phyloP scores from a whole-genome alignment of 225 moss, liverwort and hornwort species.

The Sphagnum tenellum region DNA sequence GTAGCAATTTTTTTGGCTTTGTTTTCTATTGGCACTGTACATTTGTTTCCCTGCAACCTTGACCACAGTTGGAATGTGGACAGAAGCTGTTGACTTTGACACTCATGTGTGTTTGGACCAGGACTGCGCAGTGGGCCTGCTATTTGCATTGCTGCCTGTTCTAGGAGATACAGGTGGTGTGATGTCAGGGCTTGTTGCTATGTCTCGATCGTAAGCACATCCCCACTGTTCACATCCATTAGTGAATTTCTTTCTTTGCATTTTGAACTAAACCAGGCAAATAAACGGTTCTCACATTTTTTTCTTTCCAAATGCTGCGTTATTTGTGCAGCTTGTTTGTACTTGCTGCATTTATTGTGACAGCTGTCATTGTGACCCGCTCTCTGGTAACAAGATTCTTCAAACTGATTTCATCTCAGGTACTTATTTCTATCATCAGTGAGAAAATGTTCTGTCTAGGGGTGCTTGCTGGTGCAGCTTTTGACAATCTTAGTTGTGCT shows the following conservation, averaged over 20 bases:
- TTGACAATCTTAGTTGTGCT: too few relatives aligned
- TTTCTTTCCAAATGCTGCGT: not conserved
- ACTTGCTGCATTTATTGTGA: constrained; percentile 58
- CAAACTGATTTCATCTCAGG: constrained; percentile 75
- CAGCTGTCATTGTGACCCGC: constrained; percentile 56
- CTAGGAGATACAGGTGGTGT: constrained; percentile 84
- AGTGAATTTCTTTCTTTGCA: not conserved
- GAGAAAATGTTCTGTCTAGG: too few relatives aligned
- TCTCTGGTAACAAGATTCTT: constrained; percentile 77
- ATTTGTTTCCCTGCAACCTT: too few relatives aligned
- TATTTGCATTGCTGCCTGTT: constrained; percentile 92
- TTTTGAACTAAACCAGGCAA: too few relatives aligned
- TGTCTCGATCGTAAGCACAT: constrained; percentile 59
- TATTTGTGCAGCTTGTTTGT: constrained; percentile 48
- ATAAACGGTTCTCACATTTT: too few relatives aligned
- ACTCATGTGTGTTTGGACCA: constrained; percentile 7
- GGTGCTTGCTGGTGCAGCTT: too few relatives aligned
- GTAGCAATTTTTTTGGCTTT: too few relatives aligned
- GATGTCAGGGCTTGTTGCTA: constrained; percentile 68
- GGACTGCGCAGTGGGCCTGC: constrained; percentile 92
- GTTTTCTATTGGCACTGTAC: too few relatives aligned
- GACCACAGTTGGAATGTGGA: not conserved
- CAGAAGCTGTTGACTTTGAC: not conserved
- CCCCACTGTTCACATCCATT: not conserved
- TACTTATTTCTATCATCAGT: constrained; percentile 6